phyloP scores from a whole-genome alignment of 75 land plant species.

The Cryptomeria japonica region DNA sequence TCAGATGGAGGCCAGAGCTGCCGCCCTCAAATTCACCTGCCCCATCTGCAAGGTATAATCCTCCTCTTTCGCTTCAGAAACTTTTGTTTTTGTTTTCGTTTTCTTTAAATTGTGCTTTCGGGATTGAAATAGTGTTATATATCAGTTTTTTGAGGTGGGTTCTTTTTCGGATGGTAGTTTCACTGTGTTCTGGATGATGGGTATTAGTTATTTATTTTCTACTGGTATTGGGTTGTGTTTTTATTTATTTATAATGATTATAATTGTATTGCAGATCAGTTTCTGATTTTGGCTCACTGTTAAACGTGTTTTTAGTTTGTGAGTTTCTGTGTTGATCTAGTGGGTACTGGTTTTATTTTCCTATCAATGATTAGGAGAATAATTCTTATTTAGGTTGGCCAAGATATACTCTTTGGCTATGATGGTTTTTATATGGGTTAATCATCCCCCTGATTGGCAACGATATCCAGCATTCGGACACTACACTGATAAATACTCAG shows the following conservation, averaged over 20 bases:
- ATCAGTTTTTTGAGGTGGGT: not conserved
- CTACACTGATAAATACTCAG: not conserved
- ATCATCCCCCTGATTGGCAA: not conserved
- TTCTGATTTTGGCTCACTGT: not conserved
- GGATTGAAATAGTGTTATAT: not conserved
- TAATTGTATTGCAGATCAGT: not conserved
- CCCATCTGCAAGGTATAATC: slow-evolving; percentile 77
- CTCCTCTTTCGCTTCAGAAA: not conserved
- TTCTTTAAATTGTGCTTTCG: not conserved
- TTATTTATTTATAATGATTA: not conserved
- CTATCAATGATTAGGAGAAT: not conserved
- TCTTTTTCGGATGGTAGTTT: not conserved
- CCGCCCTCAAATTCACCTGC: slow-evolving; percentile 74
- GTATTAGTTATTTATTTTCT: not conserved
- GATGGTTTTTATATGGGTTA: not conserved
- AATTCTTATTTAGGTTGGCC: not conserved
- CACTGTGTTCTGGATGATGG: not conserved
- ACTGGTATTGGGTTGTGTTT: not conserved
- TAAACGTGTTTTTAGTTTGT: not conserved
- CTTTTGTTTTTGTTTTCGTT: not conserved
- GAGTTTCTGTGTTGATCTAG: not conserved
- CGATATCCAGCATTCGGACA: not conserved
- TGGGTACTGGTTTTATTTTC: not conserved
- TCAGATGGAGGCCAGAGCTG: slow-evolving; percentile 83
- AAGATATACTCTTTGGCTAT: not conserved